Evolutionary conservation across 768 basidiomycete species (phyloP).

Genomic region (Mycena olivaceomarginata): DNA sequence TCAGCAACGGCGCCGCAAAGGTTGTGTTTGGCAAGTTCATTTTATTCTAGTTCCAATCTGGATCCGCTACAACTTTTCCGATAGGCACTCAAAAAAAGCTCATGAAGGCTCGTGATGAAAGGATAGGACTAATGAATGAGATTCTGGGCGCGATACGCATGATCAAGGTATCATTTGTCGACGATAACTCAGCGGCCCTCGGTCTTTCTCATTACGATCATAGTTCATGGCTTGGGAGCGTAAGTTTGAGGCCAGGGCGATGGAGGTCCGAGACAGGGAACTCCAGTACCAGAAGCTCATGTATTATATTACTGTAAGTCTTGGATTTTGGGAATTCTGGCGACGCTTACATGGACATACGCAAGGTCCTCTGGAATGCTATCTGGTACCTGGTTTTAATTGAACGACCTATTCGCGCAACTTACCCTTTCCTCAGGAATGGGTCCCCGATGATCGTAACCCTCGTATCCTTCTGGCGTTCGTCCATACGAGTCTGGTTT

Average conservation of each 20-base stretch:
- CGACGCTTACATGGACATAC: not conserved
- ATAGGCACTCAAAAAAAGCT: constrained; percentile 67
- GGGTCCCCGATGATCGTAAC: constrained; percentile 57
- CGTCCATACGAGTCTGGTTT: constrained; percentile 48
- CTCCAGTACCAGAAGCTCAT: constrained; percentile 89
- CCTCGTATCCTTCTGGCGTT: constrained; percentile 62
- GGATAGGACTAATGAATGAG: constrained; percentile 93
- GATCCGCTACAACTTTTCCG: constrained; percentile 62
- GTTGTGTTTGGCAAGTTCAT: constrained; percentile 71
- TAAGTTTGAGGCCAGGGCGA: constrained; percentile 85
- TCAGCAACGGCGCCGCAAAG: constrained; percentile 87
- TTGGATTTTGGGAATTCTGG: not conserved
- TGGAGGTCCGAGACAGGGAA: constrained; percentile 85
- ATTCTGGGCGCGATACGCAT: constrained; percentile 89
- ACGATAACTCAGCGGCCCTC: constrained; percentile 7
- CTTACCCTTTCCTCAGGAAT: constrained; percentile 44
- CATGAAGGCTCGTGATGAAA: constrained; percentile 94
- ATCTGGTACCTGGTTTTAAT: constrained; percentile 55
- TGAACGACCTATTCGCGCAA: not conserved
- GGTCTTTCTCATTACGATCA: constrained; percentile 20
- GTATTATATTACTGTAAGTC: constrained; percentile 85
- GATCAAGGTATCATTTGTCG: constrained; percentile 73
- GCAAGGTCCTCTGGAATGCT: constrained; percentile 65
- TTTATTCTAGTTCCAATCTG: not conserved
- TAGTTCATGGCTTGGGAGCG: constrained; percentile 97